Percentiles rank a stretch among this genome's conserved stretches.
Evolutionary conservation across 192 early-diverging fungal genomes (phyloP).

Genomic region (Backusella liffmaniae): DNA sequence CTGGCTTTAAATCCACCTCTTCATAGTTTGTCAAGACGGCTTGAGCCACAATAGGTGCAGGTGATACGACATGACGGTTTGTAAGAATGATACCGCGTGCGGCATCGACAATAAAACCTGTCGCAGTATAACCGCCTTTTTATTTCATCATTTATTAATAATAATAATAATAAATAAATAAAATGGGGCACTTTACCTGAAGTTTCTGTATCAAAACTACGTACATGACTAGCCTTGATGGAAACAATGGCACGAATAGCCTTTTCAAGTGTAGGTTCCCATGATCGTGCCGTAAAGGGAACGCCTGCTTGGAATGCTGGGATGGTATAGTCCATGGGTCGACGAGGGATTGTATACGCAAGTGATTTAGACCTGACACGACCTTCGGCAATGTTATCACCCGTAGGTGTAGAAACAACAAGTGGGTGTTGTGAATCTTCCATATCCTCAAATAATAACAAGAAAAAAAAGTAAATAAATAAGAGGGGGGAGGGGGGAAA

Average conservation of each 20-base stretch:
- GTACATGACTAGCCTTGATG: slow-evolving; percentile 76
- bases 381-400: neutral
- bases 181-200: slow-evolving; percentile 46
- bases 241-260: slow-evolving; percentile 76
- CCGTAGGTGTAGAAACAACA: neutral
- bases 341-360: slow-evolving; percentile 22
- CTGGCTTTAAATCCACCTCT: slow-evolving; percentile 66
- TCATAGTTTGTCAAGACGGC: slow-evolving; percentile 75
- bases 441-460: neutral
- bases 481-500: neutral
- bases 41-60: slow-evolving; percentile 71
- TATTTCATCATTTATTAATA: neutral
- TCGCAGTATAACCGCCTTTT: slow-evolving; percentile 59
- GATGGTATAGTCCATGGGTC: slow-evolving; percentile 4
- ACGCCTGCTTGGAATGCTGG: slow-evolving; percentile 5
- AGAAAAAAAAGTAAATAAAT: neutral
- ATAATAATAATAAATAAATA: neutral
- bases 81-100: slow-evolving; percentile 72
- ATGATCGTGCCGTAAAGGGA: slow-evolving; percentile 40
- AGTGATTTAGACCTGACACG: slow-evolving; percentile 40
- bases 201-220: slow-evolving; percentile 77
- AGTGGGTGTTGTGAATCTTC: slow-evolving; percentile 10
- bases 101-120: slow-evolving; percentile 79
- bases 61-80: slow-evolving; percentile 77
- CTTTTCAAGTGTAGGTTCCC: slow-evolving; percentile 71